Evolutionary conservation across 768 basidiomycete species (phyloP), one percentile per base, ranked within the genome.

Genomic region (Antrodiella citrinella): DNA sequence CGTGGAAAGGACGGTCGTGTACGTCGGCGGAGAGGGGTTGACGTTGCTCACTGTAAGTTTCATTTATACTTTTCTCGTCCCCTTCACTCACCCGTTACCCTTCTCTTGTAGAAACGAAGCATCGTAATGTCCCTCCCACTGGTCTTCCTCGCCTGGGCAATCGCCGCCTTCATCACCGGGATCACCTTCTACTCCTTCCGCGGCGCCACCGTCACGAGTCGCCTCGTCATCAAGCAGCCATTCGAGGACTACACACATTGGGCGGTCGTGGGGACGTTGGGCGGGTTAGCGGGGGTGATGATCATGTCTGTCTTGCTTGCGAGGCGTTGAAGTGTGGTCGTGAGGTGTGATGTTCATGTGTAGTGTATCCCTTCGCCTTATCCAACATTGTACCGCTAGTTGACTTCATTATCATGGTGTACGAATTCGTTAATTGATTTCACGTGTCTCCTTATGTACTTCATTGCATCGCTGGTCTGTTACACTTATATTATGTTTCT

Each of bases 51-150:
- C 73, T 45, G 74, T 76, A 55, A 48, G 72, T 57, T 2, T 4
- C 24, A 19, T 38, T 11, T 15, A 10, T 9, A 67, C 7, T 26
- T 46, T 53, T 12, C 9, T 45, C 25, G 7, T 41, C 35, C 2
- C 44, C 21, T 35, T 41, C 47, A n/a, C 49, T 61, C 11, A 56
- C 39, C 19, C 39, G 59, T 24, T 9, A 18, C 41, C 4, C 4
- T 24, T 39, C 23, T 22, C 45, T 26, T 54, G 24, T 61, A 84
- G 81, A 71, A 75, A 58, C 74, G 81, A 19, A 80, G 78, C 51
- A 67, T 89, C 21, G 65, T 85, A 30, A 70, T 86, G 52, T 85
- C 87, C 0, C 73, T 89, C 11, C 87, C 88, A 0, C 68, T 86
- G 19, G 84, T 88, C 22, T 81, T 88, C 55, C 67, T 89, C 26